These are phyloP conservation scores for Lactarius akahatsu DNA, from an alignment of 768 basidiomycete genomes.

Conservation along the genomic window DNA sequence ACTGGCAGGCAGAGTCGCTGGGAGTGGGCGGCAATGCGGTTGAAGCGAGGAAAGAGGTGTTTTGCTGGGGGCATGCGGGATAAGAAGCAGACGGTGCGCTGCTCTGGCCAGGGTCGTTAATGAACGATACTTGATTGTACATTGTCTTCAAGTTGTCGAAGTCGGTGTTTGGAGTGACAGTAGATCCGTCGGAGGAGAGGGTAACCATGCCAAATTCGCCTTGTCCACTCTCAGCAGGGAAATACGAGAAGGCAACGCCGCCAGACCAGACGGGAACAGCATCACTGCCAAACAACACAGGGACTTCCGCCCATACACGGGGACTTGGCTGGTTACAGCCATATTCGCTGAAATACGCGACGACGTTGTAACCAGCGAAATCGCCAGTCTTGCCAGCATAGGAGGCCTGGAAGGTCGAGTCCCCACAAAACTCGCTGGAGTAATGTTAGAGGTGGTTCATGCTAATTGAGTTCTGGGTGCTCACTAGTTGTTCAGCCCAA, in stretches of 20 bases:
- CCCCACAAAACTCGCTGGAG: conserved; percentile 79
- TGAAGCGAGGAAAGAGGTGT: conserved; percentile 61
- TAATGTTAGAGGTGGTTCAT: conserved; percentile 22
- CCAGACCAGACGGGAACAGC: conserved; percentile 86
- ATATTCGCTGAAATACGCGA: conserved; percentile 89
- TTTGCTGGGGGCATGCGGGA: conserved; percentile 62
- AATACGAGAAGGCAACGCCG: conserved; percentile 87
- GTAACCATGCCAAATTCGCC: conserved; percentile 87
- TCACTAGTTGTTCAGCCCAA: conserved; percentile 85
- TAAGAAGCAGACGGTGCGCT: conserved; percentile 51
- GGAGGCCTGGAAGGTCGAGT: conserved; percentile 52
- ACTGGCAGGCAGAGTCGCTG: conserved; percentile 74
- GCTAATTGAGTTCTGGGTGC: conserved; percentile 34
- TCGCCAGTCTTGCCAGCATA: conserved; percentile 56
- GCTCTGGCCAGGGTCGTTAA: conserved; percentile 61
- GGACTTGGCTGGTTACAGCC: conserved; percentile 65
- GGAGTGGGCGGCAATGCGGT: conserved; percentile 81
- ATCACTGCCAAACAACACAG: conserved; percentile 64
- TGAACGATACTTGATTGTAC: conserved; percentile 55
- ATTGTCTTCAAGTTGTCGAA: conserved; percentile 63
- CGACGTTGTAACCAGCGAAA: conserved; percentile 67
- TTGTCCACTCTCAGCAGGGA: conserved; percentile 69
- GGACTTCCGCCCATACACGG: conserved; percentile 79
- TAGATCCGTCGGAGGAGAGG: conserved; percentile 60
- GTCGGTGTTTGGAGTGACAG: conserved; percentile 68